phyloP scores from a whole-genome alignment of 345 rosid genomes.

The Pelargonium nanum region DNA sequence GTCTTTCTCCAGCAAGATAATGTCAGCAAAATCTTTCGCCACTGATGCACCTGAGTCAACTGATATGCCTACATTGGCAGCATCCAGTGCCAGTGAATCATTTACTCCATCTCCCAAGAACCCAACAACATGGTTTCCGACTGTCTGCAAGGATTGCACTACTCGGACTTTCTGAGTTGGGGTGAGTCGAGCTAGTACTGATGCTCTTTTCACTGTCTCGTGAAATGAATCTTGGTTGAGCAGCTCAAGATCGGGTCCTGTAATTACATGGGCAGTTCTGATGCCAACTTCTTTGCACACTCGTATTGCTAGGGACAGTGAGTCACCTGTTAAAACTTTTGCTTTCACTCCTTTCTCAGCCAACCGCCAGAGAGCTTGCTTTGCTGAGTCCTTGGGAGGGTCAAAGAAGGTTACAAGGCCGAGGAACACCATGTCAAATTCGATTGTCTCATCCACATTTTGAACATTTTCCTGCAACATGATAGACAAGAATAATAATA shows the following conservation, averaged over 20 bases:
- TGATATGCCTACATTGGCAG: conserved; percentile 57
- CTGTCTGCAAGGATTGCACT: conserved; percentile 52
- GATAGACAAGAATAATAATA: background rate
- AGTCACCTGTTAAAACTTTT: conserved; percentile 59
- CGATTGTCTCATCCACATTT: conserved; percentile 22
- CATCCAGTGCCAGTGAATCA: conserved; percentile 60
- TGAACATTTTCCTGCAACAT: conserved; percentile 22
- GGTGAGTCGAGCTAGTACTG: conserved; percentile 55
- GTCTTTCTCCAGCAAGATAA: conserved; percentile 63
- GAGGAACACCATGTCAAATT: conserved; percentile 56
- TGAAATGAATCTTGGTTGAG: conserved; percentile 50
- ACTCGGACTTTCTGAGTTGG: conserved; percentile 57
- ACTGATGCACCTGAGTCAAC: conserved; percentile 63
- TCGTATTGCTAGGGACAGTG: conserved; percentile 44
- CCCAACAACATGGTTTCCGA: conserved; percentile 45
- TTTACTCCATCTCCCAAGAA: conserved; percentile 62
- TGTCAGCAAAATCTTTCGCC: conserved; percentile 56
- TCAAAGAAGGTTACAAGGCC: conserved; percentile 56
- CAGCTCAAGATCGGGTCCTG: conserved; percentile 62
- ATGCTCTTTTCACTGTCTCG: conserved; percentile 45
- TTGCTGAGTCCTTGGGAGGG: conserved; percentile 68
- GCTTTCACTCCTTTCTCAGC: conserved; percentile 71
- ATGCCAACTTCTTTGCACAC: conserved; percentile 68
- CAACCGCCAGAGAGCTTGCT: conserved; percentile 61
- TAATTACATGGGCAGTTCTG: conserved; percentile 49